phyloP scores from a whole-genome alignment of 2,329 filamentous ascomycete genomes.

The Sclerotinia subarctica region DNA sequence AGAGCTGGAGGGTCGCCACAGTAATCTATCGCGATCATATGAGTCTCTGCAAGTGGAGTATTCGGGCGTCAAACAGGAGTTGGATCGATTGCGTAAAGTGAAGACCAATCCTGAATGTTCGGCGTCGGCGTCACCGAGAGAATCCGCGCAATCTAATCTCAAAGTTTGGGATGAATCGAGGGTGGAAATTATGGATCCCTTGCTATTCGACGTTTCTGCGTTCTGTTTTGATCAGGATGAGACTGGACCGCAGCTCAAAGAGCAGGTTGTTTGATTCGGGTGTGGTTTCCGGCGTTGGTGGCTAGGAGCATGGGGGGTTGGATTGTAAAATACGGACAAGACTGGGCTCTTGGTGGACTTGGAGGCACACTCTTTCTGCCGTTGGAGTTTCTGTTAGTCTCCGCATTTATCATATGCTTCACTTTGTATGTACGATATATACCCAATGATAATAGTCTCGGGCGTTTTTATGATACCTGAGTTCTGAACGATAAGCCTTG shows the following conservation, averaged over 20 bases:
- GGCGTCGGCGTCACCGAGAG: constrained; percentile 6
- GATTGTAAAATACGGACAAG: constrained; percentile 1
- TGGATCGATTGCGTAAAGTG: constrained; percentile 34
- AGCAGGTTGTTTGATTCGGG: constrained; percentile 12
- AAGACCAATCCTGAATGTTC: constrained; percentile 21
- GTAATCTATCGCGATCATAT: constrained; percentile 54
- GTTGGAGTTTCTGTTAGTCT: constrained; percentile 9
- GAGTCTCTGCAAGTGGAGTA: constrained; percentile 45
- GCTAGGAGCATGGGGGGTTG: constrained; percentile 3
- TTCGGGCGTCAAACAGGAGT: constrained; percentile 35
- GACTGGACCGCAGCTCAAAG: background rate
- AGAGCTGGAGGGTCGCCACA: constrained; percentile 54
- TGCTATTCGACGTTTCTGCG: constrained; percentile 37
- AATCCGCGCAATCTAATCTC: constrained; percentile 22
- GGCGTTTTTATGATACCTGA: constrained; percentile 3
- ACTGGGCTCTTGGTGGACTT: constrained; percentile 2
- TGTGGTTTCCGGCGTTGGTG: constrained; percentile 15
- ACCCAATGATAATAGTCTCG: constrained; percentile 9
- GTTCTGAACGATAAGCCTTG: background rate
- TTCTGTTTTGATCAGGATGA: constrained; percentile 38
- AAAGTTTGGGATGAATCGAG: constrained; percentile 31
- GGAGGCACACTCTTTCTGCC: background rate
- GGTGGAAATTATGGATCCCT: constrained; percentile 34
- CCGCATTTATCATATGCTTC: constrained; percentile 3
- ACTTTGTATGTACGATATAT: constrained; percentile 8